Evolutionary conservation across 2,329 filamentous ascomycete species (phyloP).

Genomic region (Sphaerulina populicola): DNA sequence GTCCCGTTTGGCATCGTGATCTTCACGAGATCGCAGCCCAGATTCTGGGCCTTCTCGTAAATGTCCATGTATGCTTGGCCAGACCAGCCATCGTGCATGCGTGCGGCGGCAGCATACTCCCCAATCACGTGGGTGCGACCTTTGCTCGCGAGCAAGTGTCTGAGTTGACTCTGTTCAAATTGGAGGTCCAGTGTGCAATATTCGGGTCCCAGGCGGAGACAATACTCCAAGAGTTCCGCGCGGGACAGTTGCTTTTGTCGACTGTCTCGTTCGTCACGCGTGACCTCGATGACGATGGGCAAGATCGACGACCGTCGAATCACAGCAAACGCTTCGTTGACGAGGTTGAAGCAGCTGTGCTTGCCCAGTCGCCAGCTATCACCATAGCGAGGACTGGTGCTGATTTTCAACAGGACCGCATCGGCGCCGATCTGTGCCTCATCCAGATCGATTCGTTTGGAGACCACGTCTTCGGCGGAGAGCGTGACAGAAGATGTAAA

Average conservation of each 20-base stretch:
- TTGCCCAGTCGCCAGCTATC: conserved; percentile 19
- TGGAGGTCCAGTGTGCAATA: conserved; percentile 53
- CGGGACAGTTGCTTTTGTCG: conserved; percentile 19
- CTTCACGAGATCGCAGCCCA: conserved; percentile 56
- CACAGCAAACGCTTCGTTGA: conserved; percentile 52
- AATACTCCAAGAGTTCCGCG: conserved; percentile 47
- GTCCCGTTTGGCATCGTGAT: conserved; percentile 51
- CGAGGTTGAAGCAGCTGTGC: conserved; percentile 22
- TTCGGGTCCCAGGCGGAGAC: conserved; percentile 54
- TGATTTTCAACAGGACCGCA: conserved; percentile 52
- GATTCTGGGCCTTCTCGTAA: conserved; percentile 50
- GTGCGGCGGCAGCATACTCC: conserved; percentile 36
- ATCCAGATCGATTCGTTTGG: conserved; percentile 51
- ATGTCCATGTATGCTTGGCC: conserved; percentile 48
- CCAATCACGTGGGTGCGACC: conserved; percentile 56
- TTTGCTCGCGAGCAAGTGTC: conserved; percentile 44
- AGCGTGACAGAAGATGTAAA: conserved; percentile 63
- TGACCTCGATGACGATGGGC: conserved; percentile 38
- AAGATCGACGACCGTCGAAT: conserved; percentile 55
- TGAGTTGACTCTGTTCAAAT: conserved; percentile 46
- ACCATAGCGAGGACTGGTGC: conserved; percentile 12
- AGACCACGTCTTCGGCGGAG: conserved; percentile 49
- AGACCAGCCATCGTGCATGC: conserved; percentile 47
- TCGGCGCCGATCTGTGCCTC: conserved; percentile 59
- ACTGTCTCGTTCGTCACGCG: conserved; percentile 16